Evolutionary conservation across 75 land plant genomes (phyloP).

Genomic region (Adiantum capillusveneris): DNA sequence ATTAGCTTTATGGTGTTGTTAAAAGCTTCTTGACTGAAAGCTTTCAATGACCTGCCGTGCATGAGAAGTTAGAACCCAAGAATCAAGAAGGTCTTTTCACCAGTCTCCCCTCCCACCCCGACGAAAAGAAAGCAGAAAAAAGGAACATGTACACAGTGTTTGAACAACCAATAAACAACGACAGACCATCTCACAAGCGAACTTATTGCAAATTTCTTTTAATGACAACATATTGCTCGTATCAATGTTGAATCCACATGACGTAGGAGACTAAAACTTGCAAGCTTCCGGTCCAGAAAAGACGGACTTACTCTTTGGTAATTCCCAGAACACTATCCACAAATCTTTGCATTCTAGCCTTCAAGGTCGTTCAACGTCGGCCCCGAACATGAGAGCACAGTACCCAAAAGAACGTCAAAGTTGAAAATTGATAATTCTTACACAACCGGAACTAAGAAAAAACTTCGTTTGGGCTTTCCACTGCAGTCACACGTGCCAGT

Average conservation of each 20-base stretch:
- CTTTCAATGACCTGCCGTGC: constrained; percentile 77
- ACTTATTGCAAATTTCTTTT: neutral
- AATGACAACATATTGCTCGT: neutral
- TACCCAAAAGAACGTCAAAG: no score
- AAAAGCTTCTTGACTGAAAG: constrained; percentile 85
- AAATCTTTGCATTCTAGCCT: constrained; percentile 66
- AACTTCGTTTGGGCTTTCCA: no score
- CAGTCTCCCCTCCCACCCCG: no score
- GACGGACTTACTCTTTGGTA: constrained; percentile 66
- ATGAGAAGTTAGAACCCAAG: neutral
- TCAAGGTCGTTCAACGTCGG: no score
- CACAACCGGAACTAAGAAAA: no score
- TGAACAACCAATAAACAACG: no score
- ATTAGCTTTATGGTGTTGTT: constrained; percentile 78
- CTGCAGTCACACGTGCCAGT: no score
- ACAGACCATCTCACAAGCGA: no score
- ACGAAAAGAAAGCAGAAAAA: neutral
- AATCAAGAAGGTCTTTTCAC: neutral
- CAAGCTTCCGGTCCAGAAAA: neutral
- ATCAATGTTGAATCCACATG: neutral
- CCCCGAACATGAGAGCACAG: no score
- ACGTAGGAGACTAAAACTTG: neutral
- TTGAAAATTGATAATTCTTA: no score
- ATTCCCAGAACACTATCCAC: constrained; percentile 73
- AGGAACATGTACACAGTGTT: neutral